Conservation (phyloP, 495 filamentous ascomycete species). For the Cenococcum geophilum region DNA sequence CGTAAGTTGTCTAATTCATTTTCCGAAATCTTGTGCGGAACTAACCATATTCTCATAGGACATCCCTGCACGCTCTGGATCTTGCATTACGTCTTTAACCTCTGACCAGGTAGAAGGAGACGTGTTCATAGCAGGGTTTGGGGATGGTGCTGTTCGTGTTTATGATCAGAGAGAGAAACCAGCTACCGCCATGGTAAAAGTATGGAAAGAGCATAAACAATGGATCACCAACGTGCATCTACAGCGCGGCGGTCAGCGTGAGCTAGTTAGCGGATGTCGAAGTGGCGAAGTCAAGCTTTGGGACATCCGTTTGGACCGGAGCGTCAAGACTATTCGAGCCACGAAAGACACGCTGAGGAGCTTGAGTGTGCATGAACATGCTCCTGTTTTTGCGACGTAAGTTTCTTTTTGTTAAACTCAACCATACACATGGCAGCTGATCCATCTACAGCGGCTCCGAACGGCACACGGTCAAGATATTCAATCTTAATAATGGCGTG, state of each 20-base stretch:
- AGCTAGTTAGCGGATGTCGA: slow-evolving; percentile 77
- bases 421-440: not conserved
- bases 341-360: slow-evolving; percentile 72
- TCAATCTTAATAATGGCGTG: slow-evolving; percentile 62
- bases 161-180: slow-evolving; percentile 84
- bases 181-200: slow-evolving; percentile 81
- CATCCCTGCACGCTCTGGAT: slow-evolving; percentile 91
- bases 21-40: not conserved
- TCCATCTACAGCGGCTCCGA: slow-evolving; percentile 63
- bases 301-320: slow-evolving; percentile 82
- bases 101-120: slow-evolving; percentile 96
- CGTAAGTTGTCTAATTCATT: slow-evolving; percentile 40
- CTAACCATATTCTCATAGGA: slow-evolving; percentile 46
- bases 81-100: slow-evolving; percentile 90
- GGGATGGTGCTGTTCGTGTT: slow-evolving; percentile 90
- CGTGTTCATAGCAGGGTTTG: slow-evolving; percentile 92
- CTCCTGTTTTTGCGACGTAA: slow-evolving; percentile 94
- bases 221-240: slow-evolving; percentile 96
- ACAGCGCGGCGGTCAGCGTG: slow-evolving; percentile 88
- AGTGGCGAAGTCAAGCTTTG: slow-evolving; percentile 92
- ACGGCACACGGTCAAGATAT: slow-evolving; percentile 80
- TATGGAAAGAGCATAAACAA: slow-evolving; percentile 90
- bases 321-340: slow-evolving; percentile 64
- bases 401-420: slow-evolving; percentile 35
- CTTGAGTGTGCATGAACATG: slow-evolving; percentile 90